Evolutionary conservation across 768 basidiomycete genomes (phyloP).

Genomic region (Lactifluus volemus): DNA sequence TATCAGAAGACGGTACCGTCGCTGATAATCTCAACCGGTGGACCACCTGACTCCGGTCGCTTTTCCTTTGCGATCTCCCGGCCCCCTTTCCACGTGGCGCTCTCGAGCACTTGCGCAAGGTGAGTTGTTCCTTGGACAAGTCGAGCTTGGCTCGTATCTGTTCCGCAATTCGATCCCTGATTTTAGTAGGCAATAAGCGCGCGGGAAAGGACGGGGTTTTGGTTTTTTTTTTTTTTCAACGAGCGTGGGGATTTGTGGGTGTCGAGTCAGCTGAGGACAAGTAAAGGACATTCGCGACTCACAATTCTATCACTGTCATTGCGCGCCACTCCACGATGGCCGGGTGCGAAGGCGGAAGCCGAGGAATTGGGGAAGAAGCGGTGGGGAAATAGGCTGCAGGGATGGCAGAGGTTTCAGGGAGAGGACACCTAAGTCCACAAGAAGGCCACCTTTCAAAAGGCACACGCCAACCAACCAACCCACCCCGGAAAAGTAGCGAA

Average conservation of each 20-base stretch:
- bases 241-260: background rate
- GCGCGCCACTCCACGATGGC: constrained; percentile 96
- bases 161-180: constrained; percentile 72
- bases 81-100: constrained; percentile 96
- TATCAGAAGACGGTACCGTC: constrained; percentile 73
- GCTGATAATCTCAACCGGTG: constrained; percentile 79
- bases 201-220: background rate
- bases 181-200: background rate
- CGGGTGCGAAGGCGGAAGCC: constrained; percentile 67
- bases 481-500: background rate
- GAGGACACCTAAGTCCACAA: constrained; percentile 78
- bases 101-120: constrained; percentile 87
- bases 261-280: background rate
- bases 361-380: constrained; percentile 45
- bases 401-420: constrained; percentile 52
- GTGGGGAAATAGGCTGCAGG: constrained; percentile 37
- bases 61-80: constrained; percentile 80
- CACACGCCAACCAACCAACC: background rate
- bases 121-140: constrained; percentile 44
- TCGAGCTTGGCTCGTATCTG: constrained; percentile 54
- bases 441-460: constrained; percentile 58
- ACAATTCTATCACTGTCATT: constrained; percentile 91
- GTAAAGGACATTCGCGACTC: background rate
- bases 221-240: background rate
- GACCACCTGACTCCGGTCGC: constrained; percentile 67